A percentile compares a stretch with the other conserved stretches of the same genome.
Conservation (phyloP, 179 eudicot species). For the Pouteria campechiana region DNA sequence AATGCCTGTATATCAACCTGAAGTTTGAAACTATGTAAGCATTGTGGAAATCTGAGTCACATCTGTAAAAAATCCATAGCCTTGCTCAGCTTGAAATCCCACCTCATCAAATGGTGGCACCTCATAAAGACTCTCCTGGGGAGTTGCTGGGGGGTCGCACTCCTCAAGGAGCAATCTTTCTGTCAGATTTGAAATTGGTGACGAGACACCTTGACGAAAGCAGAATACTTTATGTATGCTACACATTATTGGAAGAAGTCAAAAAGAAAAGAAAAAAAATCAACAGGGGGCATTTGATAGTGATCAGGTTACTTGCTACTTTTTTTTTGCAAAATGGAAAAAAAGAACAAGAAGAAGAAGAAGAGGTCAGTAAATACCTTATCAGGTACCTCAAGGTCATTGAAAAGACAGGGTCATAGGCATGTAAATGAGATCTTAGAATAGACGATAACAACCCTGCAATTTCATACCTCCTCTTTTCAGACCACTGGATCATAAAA, state of each 20-base stretch:
- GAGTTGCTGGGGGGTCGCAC: conserved; percentile 73
- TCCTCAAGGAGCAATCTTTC: conserved; percentile 92
- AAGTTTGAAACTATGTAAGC: not conserved
- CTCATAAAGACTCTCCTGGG: conserved; percentile 61
- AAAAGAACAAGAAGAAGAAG: not conserved
- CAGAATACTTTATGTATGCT: conserved; percentile 93
- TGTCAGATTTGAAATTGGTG: conserved; percentile 87
- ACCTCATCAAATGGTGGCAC: conserved; percentile 95
- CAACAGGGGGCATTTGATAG: not conserved
- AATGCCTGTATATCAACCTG: conserved; percentile 97
- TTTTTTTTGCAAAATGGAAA: not conserved
- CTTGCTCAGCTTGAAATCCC: conserved; percentile 12
- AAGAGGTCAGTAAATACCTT: conserved; percentile 38
- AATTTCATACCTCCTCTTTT: conserved; percentile 68
- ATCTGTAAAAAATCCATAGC: too few relatives aligned
- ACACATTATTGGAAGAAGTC: conserved; percentile 5
- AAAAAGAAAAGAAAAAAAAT: conserved; percentile 3
- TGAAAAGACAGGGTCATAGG: conserved; percentile 76
- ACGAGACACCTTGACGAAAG: conserved; percentile 72
- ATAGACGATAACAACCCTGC: conserved; percentile 79
- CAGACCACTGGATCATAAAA: conserved; percentile 70
- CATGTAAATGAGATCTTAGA: conserved; percentile 76
- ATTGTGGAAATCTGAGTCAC: not conserved
- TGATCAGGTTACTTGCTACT: too few relatives aligned
- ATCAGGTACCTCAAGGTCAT: conserved; percentile 89